These are phyloP conservation scores for Colletotrichum acutatum DNA, from an alignment of 2,329 filamentous ascomycete genomes.

Conservation along the genomic window DNA sequence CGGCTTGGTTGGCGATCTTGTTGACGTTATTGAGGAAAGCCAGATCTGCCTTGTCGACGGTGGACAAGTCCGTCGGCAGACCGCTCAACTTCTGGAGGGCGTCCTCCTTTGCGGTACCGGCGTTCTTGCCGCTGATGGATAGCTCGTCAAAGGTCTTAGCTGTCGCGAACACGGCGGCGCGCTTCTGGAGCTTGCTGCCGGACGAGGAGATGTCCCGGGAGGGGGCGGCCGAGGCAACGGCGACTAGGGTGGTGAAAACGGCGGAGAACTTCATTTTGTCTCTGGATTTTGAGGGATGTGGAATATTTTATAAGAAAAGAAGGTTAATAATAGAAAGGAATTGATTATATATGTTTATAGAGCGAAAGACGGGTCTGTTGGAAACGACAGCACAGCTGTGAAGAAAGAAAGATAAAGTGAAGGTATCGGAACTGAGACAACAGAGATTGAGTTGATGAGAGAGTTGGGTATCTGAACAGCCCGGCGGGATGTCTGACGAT, in stretches of 20 bases:
- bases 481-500: neutral
- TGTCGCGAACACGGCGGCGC: slow-evolving; percentile 44
- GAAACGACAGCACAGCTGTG: slow-evolving; percentile 29
- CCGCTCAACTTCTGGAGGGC: slow-evolving; percentile 52
- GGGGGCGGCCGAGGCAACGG: slow-evolving; percentile 42
- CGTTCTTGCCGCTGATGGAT: slow-evolving; percentile 57
- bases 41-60: slow-evolving; percentile 58
- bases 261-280: slow-evolving; percentile 49
- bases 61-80: slow-evolving; percentile 53
- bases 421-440: slow-evolving; percentile 10
- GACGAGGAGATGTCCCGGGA: neutral
- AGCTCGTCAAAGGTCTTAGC: slow-evolving; percentile 54
- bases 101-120: slow-evolving; percentile 56
- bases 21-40: slow-evolving; percentile 62
- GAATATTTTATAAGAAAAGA: neutral
- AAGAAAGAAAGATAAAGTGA: slow-evolving; percentile 10
- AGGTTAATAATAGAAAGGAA: slow-evolving; percentile 27
- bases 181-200: slow-evolving; percentile 39
- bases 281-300: neutral
- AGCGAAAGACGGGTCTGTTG: slow-evolving; percentile 14
- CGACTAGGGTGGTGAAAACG: slow-evolving; percentile 41
- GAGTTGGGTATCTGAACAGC: neutral
- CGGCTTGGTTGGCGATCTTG: slow-evolving; percentile 63
- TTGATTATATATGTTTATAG: slow-evolving; percentile 1
- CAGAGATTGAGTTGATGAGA: slow-evolving; percentile 9